A percentile compares a stretch with the other conserved stretches of the same genome.
Evolutionary conservation across 2,329 filamentous ascomycete species (phyloP).

Genomic region (Graphilbum ipis-grandicollis): DNA sequence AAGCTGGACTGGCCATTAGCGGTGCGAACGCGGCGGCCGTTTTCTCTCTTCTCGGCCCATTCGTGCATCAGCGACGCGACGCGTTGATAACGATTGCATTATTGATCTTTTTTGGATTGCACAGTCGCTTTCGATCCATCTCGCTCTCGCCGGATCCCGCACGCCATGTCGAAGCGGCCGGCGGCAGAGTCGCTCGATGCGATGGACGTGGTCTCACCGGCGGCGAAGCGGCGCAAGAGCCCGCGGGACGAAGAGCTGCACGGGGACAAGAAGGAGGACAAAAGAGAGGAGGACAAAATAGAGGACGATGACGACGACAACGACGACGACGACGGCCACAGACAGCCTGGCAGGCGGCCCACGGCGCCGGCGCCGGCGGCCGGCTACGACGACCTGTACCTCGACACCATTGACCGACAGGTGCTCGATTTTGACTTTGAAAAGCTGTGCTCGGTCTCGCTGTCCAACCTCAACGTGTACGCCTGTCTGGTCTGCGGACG

Average conservation of each 20-base stretch:
- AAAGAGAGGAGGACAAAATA: constrained; percentile 11
- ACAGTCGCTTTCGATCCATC: too few species aligned
- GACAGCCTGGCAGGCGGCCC: constrained; percentile 49
- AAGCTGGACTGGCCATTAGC: too few species aligned
- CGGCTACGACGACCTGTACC: constrained; percentile 89
- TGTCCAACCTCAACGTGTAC: constrained; percentile 98
- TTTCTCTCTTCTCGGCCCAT: too few species aligned
- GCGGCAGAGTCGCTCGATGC: constrained; percentile 45
- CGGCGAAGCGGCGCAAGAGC: constrained; percentile 30
- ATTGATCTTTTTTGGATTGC: too few species aligned
- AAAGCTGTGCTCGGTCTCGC: constrained; percentile 87
- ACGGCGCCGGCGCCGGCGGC: constrained; percentile 70
- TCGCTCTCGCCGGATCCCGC: neutral
- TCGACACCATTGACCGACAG: constrained; percentile 88
- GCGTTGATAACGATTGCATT: too few species aligned
- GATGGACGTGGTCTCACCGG: constrained; percentile 34
- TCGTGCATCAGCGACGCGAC: too few species aligned
- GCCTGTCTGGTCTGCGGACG: constrained; percentile 95
- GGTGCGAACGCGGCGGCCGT: too few species aligned
- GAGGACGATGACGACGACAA: constrained; percentile 21
- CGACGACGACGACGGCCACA: constrained; percentile 20
- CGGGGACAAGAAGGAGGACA: constrained; percentile 1
- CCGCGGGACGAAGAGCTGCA: constrained; percentile 3
- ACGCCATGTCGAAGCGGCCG: constrained; percentile 28
- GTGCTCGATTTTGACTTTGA: constrained; percentile 98